Conservation (phyloP, 805 yeast genomes). For the Brettanomyces naardenensis region DNA sequence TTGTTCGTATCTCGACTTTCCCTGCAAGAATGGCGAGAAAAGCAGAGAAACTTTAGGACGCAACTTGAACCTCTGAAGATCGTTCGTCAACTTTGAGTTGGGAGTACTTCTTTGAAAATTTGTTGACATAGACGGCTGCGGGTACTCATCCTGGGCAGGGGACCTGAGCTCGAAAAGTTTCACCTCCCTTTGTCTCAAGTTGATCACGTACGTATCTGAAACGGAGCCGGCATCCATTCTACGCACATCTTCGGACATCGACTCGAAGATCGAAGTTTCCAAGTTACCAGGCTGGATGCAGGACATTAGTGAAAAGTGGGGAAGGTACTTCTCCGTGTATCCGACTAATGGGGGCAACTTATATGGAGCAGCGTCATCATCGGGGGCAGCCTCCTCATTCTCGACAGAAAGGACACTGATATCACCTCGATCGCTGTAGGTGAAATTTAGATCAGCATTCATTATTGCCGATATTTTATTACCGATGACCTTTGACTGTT, state of each 20-base stretch:
- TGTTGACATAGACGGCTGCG: neutral
- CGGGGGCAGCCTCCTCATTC: neutral
- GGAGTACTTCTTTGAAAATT: neutral
- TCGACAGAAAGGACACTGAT: slow-evolving; percentile 3
- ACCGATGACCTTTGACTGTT: slow-evolving; percentile 1
- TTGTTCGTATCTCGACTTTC: neutral
- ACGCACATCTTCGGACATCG: slow-evolving; percentile 41
- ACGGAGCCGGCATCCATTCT: slow-evolving; percentile 11
- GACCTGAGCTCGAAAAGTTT: slow-evolving; percentile 14
- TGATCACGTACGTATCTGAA: slow-evolving; percentile 16
- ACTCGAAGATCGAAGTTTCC: slow-evolving; percentile 33
- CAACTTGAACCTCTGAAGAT: neutral
- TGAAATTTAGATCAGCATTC: slow-evolving; percentile 7
- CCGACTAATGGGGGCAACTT: slow-evolving; percentile 23
- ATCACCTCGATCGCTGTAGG: slow-evolving; percentile 1
- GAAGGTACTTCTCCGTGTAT: slow-evolving; percentile 42
- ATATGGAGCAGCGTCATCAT: slow-evolving; percentile 4
- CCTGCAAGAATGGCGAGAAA: slow-evolving; percentile 1
- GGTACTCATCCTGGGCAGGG: neutral
- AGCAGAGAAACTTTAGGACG: neutral
- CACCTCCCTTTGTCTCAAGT: slow-evolving; percentile 21
- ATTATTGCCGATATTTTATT: slow-evolving; percentile 10
- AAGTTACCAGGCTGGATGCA: slow-evolving; percentile 39
- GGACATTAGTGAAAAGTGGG: slow-evolving; percentile 43
- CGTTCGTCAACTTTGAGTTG: slow-evolving; percentile 1